Percentiles rank a stretch among this genome's conserved stretches.
Conservation (phyloP, 2,329 filamentous ascomycete species). For the Triangularia setosa region DNA sequence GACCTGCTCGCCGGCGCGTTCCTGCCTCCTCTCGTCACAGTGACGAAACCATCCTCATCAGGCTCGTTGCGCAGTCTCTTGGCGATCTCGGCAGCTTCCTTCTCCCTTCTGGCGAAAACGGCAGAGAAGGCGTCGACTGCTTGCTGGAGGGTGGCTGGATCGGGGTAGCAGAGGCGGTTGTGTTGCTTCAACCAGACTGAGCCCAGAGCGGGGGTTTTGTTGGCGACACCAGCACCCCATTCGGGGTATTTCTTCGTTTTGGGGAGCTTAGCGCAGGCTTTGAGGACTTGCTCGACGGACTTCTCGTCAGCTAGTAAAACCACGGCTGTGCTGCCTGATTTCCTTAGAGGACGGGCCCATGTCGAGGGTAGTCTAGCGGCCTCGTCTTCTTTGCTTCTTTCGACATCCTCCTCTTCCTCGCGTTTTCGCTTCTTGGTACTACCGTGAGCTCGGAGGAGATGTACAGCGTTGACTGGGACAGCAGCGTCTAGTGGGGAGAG, state of each 20-base stretch:
- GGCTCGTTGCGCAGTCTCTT: constrained; percentile 70
- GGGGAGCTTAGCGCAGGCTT: constrained; percentile 62
- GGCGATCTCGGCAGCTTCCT: constrained; percentile 57
- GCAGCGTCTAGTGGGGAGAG: constrained; percentile 28
- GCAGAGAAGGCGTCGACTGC: constrained; percentile 83
- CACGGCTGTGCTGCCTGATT: constrained; percentile 74
- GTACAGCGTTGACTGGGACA: constrained; percentile 43
- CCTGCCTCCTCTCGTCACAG: constrained; percentile 75
- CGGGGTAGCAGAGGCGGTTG: constrained; percentile 67
- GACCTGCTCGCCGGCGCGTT: constrained; percentile 69
- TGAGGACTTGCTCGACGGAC: constrained; percentile 72
- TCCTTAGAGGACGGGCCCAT: constrained; percentile 68
- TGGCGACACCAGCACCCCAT: constrained; percentile 59
- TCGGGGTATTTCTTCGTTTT: constrained; percentile 57
- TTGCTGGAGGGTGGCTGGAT: constrained; percentile 61
- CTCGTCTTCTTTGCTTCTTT: constrained; percentile 54
- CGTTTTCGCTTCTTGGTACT: constrained; percentile 46
- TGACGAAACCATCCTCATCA: constrained; percentile 94
- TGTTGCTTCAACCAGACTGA: constrained; percentile 59
- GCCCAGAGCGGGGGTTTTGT: constrained; percentile 55
- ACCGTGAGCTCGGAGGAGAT: constrained; percentile 35
- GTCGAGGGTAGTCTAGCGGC: constrained; percentile 61
- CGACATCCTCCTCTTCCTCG: constrained; percentile 56
- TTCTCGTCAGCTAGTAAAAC: constrained; percentile 79
- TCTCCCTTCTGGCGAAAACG: constrained; percentile 70